Percentiles rank a stretch among this genome's conserved stretches.
Conservation (phyloP, 2,329 filamentous ascomycete species). For the Chaetoscypha palmicola region DNA sequence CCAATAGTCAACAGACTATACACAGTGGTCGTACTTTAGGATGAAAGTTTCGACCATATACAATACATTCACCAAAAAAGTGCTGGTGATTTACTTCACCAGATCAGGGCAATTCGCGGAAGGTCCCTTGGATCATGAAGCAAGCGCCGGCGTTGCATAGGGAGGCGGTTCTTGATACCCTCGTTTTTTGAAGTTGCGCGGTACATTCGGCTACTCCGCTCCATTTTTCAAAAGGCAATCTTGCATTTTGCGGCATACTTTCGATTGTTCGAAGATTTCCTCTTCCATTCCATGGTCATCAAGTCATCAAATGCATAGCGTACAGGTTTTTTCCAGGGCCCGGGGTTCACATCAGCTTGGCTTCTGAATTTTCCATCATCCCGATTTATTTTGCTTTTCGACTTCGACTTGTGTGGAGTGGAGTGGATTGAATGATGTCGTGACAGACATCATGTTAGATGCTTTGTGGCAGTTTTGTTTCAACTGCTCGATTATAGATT, state of each 20-base stretch:
- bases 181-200: slow-evolving; percentile 17
- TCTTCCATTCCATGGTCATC: too few species aligned
- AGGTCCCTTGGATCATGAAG: neutral
- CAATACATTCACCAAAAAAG: slow-evolving; percentile 2
- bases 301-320: too few species aligned
- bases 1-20: slow-evolving; percentile 31
- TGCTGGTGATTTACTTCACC: neutral
- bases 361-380: too few species aligned
- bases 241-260: slow-evolving; percentile 22
- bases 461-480: too few species aligned
- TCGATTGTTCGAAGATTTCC: slow-evolving; percentile 12
- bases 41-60: slow-evolving; percentile 14
- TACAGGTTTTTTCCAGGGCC: too few species aligned
- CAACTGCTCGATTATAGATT: too few species aligned
- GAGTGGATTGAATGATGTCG: too few species aligned
- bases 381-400: too few species aligned
- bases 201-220: slow-evolving; percentile 9
- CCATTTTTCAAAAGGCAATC: slow-evolving; percentile 14
- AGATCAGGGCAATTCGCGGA: neutral
- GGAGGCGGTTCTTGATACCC: slow-evolving; percentile 24
- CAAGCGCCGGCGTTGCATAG: slow-evolving; percentile 11
- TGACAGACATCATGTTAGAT: too few species aligned
- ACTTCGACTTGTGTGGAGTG: too few species aligned
- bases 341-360: too few species aligned
- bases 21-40: slow-evolving; percentile 30